Percentiles rank a stretch among this genome's conserved stretches.
These are phyloP conservation scores for Lagenidium sp. DNA, from an alignment of 352 stramenopile species.

Conservation along the genomic window DNA sequence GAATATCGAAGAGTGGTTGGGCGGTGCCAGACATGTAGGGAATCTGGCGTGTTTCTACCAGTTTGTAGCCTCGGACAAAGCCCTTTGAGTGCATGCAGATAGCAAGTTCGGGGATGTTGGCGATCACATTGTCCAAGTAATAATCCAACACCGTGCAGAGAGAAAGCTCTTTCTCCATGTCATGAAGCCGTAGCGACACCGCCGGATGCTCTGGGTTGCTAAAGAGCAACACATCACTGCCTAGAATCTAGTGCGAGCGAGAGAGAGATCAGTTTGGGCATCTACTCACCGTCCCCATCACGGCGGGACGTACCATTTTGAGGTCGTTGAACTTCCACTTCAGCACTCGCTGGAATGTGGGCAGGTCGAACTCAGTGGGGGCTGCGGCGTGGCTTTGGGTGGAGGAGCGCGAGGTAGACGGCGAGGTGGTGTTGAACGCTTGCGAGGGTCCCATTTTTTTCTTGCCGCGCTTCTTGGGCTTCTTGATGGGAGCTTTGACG, in stretches of 20 bases:
- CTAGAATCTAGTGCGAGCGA: constrained; percentile 69
- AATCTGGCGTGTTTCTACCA: constrained; percentile 77
- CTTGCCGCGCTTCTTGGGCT: background rate
- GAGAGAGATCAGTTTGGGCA: no score
- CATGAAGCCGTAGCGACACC: constrained; percentile 76
- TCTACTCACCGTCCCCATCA: no score
- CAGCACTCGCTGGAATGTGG: constrained; percentile 62
- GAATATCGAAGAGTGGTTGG: constrained; percentile 66
- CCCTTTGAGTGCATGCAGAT: constrained; percentile 86
- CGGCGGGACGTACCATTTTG: constrained; percentile 49
- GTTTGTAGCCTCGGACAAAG: constrained; percentile 76
- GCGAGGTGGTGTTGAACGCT: background rate
- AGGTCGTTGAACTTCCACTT: constrained; percentile 86
- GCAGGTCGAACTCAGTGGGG: constrained; percentile 10
- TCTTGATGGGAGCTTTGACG: background rate
- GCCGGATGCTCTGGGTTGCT: constrained; percentile 77
- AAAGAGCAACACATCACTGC: constrained; percentile 77
- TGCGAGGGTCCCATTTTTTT: background rate
- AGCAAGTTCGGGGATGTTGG: constrained; percentile 77
- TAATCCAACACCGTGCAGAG: constrained; percentile 78
- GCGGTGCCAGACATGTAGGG: constrained; percentile 61
- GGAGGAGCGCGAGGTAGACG: background rate
- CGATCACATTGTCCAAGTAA: constrained; percentile 84
- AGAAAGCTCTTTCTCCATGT: constrained; percentile 82
- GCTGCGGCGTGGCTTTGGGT: background rate